Evolutionary conservation across 371 early-diverging fungal genomes (phyloP).

Genomic region (Basidiobolus heterosporus): DNA sequence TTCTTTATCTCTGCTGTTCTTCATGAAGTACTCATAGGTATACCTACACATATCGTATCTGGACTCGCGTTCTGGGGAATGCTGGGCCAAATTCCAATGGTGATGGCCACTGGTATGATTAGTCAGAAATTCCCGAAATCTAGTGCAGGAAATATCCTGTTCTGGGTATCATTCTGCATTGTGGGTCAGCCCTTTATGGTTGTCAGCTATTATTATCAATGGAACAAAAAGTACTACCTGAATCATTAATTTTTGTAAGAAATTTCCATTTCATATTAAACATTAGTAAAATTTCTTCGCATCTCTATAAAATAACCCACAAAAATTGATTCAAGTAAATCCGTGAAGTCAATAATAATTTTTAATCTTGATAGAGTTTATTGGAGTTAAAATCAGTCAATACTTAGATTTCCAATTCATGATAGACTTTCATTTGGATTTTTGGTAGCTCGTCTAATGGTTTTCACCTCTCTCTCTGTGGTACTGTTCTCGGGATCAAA

Average conservation of each 20-base stretch:
- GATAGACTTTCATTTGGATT: no score
- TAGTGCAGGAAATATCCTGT: conserved; percentile 75
- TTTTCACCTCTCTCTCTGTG: conserved; percentile 13
- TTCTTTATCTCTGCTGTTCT: conserved; percentile 69
- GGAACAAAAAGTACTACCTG: conserved; percentile 15
- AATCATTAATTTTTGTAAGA: no score
- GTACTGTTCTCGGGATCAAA: conserved; percentile 29
- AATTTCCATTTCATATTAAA: no score
- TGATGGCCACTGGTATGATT: conserved; percentile 47
- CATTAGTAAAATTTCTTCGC: no score
- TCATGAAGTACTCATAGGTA: conserved; percentile 73
- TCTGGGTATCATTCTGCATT: conserved; percentile 76
- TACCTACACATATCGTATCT: conserved; percentile 61
- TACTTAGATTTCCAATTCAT: no score
- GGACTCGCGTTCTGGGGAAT: conserved; percentile 80
- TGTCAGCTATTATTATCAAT: conserved; percentile 67
- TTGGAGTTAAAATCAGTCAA: no score
- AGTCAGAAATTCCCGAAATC: conserved; percentile 56
- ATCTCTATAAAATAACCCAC: no score
- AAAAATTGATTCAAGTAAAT: no score
- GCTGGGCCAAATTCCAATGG: conserved; percentile 76
- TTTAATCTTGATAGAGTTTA: no score
- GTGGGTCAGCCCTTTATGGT: conserved; percentile 75
- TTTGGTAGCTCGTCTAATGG: no score
- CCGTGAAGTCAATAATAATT: no score